Conservation (phyloP, 228 moss, liverwort and hornwort genomes). For the Sphagnum magellanicum region DNA sequence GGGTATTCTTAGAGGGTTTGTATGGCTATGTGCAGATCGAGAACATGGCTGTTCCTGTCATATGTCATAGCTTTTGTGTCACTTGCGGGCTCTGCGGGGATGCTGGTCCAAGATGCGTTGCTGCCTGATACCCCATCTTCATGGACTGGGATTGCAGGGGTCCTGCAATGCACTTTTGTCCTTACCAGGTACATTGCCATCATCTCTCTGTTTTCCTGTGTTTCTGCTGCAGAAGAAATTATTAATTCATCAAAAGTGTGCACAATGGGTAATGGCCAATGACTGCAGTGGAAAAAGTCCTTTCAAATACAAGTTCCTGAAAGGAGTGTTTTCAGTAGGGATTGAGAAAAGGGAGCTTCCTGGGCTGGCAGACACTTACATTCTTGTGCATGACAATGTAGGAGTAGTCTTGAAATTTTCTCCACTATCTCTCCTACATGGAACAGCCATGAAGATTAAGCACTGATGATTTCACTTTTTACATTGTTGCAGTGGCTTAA, state of each 20-base stretch:
- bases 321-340: not conserved
- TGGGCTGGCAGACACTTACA: not conserved
- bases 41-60: conserved; percentile 87
- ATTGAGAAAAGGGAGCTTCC: not conserved
- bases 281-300: too few relatives aligned
- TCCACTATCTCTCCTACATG: not conserved
- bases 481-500: conserved; percentile 57
- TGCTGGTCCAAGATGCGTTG: conserved; percentile 71
- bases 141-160: conserved; percentile 76
- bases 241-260: too few relatives aligned
- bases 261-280: too few relatives aligned
- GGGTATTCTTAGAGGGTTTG: too few relatives aligned
- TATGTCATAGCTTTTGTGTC: conserved; percentile 80
- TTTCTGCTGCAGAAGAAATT: not conserved
- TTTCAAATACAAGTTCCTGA: too few relatives aligned
- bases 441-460: not conserved
- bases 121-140: conserved; percentile 59
- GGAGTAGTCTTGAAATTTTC: too few relatives aligned
- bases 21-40: conserved; percentile 40
- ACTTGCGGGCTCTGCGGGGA: conserved; percentile 71
- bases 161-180: conserved; percentile 68
- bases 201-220: not conserved
- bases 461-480: not conserved
- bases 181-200: conserved; percentile 48
- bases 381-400: not conserved